A percentile compares a stretch with the other conserved stretches of the same genome.
These are phyloP conservation scores for Paraglomus brasilianum DNA, from an alignment of 192 early-diverging fungal species.

Conservation along the genomic window DNA sequence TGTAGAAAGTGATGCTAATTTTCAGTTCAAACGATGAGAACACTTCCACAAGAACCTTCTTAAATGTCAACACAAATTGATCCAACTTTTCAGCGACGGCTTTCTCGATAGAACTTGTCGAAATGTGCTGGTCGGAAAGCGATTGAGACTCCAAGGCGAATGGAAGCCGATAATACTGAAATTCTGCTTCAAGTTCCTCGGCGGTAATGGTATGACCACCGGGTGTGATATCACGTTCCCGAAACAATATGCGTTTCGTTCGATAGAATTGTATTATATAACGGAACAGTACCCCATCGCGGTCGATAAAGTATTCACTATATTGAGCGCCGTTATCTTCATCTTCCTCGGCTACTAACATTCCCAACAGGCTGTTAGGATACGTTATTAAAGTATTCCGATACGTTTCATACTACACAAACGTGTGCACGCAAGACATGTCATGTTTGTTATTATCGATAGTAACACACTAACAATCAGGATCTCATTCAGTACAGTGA, in stretches of 20 bases:
- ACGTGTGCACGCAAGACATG: no score
- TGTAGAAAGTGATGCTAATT: conserved; percentile 11
- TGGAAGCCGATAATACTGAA: conserved; percentile 16
- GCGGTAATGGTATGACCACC: background rate
- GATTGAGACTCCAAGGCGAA: no score
- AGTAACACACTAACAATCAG: no score
- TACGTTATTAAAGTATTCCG: background rate
- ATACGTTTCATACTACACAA: conserved; percentile 24
- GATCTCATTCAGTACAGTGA: no score
- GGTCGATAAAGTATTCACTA: conserved; percentile 24
- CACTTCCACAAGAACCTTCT: conserved; percentile 3
- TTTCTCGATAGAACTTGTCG: background rate
- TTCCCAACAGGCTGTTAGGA: background rate
- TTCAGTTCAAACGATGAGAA: background rate
- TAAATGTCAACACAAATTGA: conserved; percentile 3
- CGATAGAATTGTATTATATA: conserved; percentile 22
- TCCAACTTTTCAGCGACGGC: background rate
- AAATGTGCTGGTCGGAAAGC: no score
- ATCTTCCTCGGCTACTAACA: no score
- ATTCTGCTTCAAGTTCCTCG: conserved; percentile 15
- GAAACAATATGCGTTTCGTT: background rate
- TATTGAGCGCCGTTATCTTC: no score
- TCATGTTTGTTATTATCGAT: no score
- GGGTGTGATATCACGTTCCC: no score
- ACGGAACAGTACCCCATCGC: conserved; percentile 13